Evolutionary conservation across 2,329 filamentous ascomycete genomes (phyloP), one percentile per base, ranked within the genome.

Genomic region (Pseudogymnoascus sp.): DNA sequence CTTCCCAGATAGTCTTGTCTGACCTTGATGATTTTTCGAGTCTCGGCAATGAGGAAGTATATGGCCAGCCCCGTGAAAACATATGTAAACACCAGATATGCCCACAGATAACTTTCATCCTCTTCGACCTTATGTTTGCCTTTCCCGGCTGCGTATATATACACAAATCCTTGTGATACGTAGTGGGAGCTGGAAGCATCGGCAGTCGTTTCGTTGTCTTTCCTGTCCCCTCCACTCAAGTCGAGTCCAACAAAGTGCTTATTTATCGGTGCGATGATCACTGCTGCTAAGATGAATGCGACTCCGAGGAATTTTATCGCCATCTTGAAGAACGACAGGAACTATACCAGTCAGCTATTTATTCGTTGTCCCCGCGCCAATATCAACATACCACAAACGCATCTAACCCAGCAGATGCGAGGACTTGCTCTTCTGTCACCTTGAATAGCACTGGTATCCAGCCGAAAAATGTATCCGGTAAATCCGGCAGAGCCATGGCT

Each of bases 261-360:
- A 72, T 97, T 96, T 64, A 99, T 89, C 0, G 95, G 96, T 66
- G 88, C 88, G 68, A 99, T 88, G 3, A 99, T 84, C 14, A 84
- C 80, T 37, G 89, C 80, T 28, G 93, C 88, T 71, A 97, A 91
- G 75, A 96, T 85, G 63, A 95, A 84, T 70, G 96, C 89, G 61
- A 89, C 78, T 14, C 84, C 78, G 60, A 97, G 87, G 69, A 97
- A 89, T 66, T 89, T 90, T 68, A 92, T 90, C 11, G 93, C 88
- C 86, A 97, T 95, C 74, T 93, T 96, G 81, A 97, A 97, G 77
- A 99, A 99, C 14, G 88, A 85, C 12, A 99, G 81, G 73, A 99
- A 97, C 84, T 85, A 70, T 62, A 64, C 34, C 11, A 1, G 34
- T 72, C 38, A 72, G 67, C 16, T 46, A 23, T n/a, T 16, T 18